Conservation (phyloP, 805 yeast species). For the Myxozyma mucilagina region DNA sequence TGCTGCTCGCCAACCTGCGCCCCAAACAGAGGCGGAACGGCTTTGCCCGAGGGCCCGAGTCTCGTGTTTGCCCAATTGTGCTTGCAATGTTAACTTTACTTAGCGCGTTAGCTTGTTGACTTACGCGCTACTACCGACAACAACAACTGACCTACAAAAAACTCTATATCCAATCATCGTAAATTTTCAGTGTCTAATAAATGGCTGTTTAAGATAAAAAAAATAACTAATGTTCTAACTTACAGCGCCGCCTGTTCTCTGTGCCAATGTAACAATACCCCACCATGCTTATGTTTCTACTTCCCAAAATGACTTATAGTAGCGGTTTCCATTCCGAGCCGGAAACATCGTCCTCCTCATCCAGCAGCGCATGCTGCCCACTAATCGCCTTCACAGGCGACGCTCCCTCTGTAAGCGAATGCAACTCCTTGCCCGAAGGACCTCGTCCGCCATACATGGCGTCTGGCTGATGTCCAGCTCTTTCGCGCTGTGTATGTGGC, state of each 20-base stretch:
- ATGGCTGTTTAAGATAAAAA: background rate
- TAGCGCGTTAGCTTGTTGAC: no score
- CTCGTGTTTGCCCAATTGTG: no score
- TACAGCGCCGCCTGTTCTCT: background rate
- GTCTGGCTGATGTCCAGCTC: background rate
- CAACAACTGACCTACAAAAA: no score
- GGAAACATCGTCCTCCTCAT: constrained; percentile 18
- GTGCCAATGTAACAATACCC: background rate
- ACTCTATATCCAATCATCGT: background rate
- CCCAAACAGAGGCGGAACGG: no score
- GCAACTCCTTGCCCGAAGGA: constrained; percentile 1
- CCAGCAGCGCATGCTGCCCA: constrained; percentile 6
- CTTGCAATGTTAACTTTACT: no score
- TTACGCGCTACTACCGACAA: no score
- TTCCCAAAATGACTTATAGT: background rate
- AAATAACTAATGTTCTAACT: background rate
- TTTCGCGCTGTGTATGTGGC: constrained; percentile 6
- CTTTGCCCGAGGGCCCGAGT: no score
- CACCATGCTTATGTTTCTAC: background rate
- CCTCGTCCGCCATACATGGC: constrained; percentile 5
- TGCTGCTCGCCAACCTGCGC: no score
- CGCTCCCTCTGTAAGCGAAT: background rate
- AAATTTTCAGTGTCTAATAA: no score
- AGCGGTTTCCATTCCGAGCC: constrained; percentile 24
- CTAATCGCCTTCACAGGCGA: background rate